Conservation (phyloP, 116 monocot genomes). For the Iris pallida region DNA sequence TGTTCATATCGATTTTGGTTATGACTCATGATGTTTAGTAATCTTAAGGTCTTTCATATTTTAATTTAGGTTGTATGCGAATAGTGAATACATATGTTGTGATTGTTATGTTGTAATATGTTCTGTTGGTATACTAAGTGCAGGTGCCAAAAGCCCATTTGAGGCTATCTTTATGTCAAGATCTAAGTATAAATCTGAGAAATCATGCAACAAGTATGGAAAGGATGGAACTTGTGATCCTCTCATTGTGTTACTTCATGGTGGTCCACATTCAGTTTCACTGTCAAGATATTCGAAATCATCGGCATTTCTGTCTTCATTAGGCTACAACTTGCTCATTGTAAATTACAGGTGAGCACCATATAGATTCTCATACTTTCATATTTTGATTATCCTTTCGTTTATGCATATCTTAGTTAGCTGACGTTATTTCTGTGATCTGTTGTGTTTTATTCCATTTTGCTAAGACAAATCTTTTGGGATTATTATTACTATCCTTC, state of each 20-base stretch:
- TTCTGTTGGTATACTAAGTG: slow-evolving; percentile 8
- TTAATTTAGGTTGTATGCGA: background rate
- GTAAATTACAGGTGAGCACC: slow-evolving; percentile 77
- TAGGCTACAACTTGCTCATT: slow-evolving; percentile 77
- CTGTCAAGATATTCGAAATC: slow-evolving; percentile 66
- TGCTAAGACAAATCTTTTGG: too few species aligned
- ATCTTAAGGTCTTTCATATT: background rate
- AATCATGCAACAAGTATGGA: slow-evolving; percentile 4
- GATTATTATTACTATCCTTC: too few species aligned
- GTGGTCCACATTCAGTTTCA: slow-evolving; percentile 87
- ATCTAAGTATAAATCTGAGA: background rate
- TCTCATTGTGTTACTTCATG: slow-evolving; percentile 76
- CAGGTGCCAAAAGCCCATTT: slow-evolving; percentile 63
- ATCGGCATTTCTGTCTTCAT: slow-evolving; percentile 64
- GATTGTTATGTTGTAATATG: background rate
- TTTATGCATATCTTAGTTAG: too few species aligned
- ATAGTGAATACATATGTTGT: background rate
- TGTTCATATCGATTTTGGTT: background rate
- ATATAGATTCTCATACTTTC: too few species aligned
- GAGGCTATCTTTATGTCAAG: slow-evolving; percentile 83
- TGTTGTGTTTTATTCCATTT: background rate
- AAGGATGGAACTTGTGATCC: slow-evolving; percentile 38
- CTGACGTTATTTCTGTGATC: too few species aligned
- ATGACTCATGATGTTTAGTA: background rate
- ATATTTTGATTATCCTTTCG: too few species aligned